These are phyloP conservation scores for Penicillium antarcticum DNA, from an alignment of 495 filamentous ascomycete species.

Conservation along the genomic window DNA sequence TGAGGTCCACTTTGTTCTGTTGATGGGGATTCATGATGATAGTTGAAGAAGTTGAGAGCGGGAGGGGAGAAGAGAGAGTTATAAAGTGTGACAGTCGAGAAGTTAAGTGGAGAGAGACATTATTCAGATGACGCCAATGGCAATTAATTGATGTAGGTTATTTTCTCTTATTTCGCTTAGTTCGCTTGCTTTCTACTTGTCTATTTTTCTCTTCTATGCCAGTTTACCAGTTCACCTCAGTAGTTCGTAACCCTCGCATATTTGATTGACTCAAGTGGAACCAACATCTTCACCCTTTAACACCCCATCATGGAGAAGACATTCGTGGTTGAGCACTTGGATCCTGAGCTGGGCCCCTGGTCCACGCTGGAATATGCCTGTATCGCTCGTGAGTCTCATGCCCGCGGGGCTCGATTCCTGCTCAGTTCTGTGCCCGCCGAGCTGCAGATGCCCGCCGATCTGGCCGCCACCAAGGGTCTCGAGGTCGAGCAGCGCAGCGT, in stretches of 20 bases:
- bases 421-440: slow-evolving; percentile 75
- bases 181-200: too few species aligned
- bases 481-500: slow-evolving; percentile 68
- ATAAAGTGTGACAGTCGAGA: slow-evolving; percentile 1
- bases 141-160: background rate
- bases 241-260: too few species aligned
- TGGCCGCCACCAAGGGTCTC: slow-evolving; percentile 59
- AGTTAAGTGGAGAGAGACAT: slow-evolving; percentile 2
- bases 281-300: background rate
- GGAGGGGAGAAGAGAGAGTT: slow-evolving; percentile 7
- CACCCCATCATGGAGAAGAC: slow-evolving; percentile 38
- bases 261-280: background rate
- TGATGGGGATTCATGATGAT: slow-evolving; percentile 87
- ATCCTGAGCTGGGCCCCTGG: slow-evolving; percentile 92
- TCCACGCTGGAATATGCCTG: slow-evolving; percentile 84
- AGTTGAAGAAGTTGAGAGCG: slow-evolving; percentile 8
- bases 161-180: too few species aligned
- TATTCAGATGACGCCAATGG: background rate
- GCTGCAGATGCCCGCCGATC: slow-evolving; percentile 62
- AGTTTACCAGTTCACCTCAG: too few species aligned
- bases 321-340: slow-evolving; percentile 90
- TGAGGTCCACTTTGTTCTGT: slow-evolving; percentile 95
- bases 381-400: slow-evolving; percentile 77
- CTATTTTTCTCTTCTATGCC: too few species aligned
- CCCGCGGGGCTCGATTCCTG: slow-evolving; percentile 65